These are phyloP conservation scores for Acacia pycnantha DNA, from an alignment of 331 rosid species.

Conservation along the genomic window DNA sequence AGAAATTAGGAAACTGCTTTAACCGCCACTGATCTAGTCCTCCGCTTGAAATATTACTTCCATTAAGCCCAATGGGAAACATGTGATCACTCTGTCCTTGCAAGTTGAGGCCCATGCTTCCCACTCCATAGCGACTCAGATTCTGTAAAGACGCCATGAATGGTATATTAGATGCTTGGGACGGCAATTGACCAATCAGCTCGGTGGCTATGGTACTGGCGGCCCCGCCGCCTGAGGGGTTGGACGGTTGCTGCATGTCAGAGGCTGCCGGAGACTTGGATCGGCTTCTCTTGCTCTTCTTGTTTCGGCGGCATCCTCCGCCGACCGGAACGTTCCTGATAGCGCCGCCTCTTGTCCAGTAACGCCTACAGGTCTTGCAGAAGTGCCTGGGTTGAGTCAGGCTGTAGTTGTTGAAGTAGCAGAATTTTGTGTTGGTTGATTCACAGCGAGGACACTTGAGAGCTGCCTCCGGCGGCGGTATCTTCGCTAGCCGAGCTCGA, in stretches of 20 bases:
- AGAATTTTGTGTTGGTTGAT: constrained; percentile 71
- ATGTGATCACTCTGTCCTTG: constrained; percentile 25
- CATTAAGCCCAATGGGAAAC: constrained; percentile 43
- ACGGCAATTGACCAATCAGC: constrained; percentile 31
- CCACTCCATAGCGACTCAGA: constrained; percentile 40
- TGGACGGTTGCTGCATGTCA: constrained; percentile 10
- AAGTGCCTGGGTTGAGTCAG: constrained; percentile 75
- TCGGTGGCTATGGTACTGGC: not conserved
- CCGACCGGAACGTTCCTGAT: constrained; percentile 74
- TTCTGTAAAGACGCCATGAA: constrained; percentile 54
- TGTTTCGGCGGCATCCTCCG: constrained; percentile 75
- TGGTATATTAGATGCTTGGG: constrained; percentile 39
- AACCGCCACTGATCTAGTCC: constrained; percentile 52
- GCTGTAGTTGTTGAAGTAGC: constrained; percentile 72
- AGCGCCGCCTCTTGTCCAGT: constrained; percentile 80
- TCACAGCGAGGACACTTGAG: constrained; percentile 80
- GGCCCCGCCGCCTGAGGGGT: constrained; percentile 5
- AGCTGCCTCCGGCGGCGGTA: constrained; percentile 47
- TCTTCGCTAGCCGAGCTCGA: constrained; percentile 59
- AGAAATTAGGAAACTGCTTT: constrained; percentile 48
- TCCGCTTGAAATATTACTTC: constrained; percentile 24
- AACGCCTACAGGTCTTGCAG: constrained; percentile 77
- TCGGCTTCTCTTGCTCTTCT: constrained; percentile 51
- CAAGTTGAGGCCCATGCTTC: constrained; percentile 47
- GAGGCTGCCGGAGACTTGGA: constrained; percentile 51